Evolutionary conservation across 768 basidiomycete species (phyloP).

Genomic region (Tricholoma flavovirens): DNA sequence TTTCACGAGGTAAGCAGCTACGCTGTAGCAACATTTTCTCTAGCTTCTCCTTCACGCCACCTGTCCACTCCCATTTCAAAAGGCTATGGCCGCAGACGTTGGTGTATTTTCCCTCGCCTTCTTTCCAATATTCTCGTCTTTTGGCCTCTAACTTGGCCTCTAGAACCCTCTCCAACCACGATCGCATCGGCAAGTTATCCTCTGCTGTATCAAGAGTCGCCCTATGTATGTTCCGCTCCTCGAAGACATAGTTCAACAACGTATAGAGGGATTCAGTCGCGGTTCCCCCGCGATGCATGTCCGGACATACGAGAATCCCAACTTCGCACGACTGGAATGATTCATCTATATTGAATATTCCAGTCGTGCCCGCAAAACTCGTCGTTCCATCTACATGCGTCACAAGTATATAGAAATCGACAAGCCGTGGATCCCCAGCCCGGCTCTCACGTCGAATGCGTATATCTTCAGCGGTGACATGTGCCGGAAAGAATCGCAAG

Average conservation of each 20-base stretch:
- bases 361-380: constrained; percentile 32
- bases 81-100: constrained; percentile 39
- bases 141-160: constrained; percentile 33
- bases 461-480: constrained; percentile 30
- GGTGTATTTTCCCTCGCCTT: constrained; percentile 26
- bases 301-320: constrained; percentile 35
- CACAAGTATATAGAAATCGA: constrained; percentile 34
- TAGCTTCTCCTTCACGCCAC: constrained; percentile 25
- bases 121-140: constrained; percentile 37
- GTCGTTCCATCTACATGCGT: constrained; percentile 19
- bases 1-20: not conserved
- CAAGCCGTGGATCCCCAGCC: constrained; percentile 24
- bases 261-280: constrained; percentile 41
- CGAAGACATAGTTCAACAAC: constrained; percentile 35
- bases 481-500: constrained; percentile 33
- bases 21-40: constrained; percentile 12
- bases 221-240: constrained; percentile 35
- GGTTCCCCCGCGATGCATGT: constrained; percentile 30
- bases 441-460: constrained; percentile 29
- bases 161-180: constrained; percentile 39
- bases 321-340: constrained; percentile 32
- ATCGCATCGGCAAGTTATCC: constrained; percentile 39
- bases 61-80: constrained; percentile 38
- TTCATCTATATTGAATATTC: constrained; percentile 34
- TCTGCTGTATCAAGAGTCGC: constrained; percentile 35